phyloP scores from a whole-genome alignment of 164 flowering plant genomes.

The Echeveria elegans region DNA sequence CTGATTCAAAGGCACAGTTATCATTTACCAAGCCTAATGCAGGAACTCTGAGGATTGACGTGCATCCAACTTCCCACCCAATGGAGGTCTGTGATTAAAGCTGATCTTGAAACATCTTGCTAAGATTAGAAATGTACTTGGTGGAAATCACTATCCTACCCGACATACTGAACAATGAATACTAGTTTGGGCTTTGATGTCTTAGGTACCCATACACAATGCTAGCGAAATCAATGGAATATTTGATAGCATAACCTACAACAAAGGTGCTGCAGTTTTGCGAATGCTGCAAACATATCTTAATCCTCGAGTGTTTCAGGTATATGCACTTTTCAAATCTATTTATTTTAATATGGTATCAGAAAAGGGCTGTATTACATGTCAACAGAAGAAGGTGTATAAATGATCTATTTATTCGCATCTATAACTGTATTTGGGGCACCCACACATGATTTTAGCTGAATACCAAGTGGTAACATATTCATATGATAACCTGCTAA shows the following conservation, averaged over 20 bases:
- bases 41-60: not conserved
- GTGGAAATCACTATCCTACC: not conserved
- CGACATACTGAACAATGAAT: not conserved
- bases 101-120: not conserved
- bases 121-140: not conserved
- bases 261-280: conserved; percentile 7
- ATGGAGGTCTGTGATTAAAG: not conserved
- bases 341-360: not conserved
- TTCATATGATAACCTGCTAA: not conserved
- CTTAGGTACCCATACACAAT: not conserved
- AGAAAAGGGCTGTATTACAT: not conserved
- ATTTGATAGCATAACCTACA: conserved; percentile 5
- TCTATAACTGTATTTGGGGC: not conserved
- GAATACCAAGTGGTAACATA: not conserved
- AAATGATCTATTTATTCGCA: not conserved
- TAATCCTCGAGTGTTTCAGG: not conserved
- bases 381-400: not conserved
- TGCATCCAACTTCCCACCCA: conserved; percentile 3
- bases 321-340: not conserved
- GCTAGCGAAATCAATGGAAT: not conserved
- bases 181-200: not conserved
- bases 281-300: conserved; percentile 7
- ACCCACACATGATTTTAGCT: not conserved
- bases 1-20: not conserved
- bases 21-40: not conserved